Conservation (phyloP, 106 monocot genomes). For the Chionographis japonica region DNA sequence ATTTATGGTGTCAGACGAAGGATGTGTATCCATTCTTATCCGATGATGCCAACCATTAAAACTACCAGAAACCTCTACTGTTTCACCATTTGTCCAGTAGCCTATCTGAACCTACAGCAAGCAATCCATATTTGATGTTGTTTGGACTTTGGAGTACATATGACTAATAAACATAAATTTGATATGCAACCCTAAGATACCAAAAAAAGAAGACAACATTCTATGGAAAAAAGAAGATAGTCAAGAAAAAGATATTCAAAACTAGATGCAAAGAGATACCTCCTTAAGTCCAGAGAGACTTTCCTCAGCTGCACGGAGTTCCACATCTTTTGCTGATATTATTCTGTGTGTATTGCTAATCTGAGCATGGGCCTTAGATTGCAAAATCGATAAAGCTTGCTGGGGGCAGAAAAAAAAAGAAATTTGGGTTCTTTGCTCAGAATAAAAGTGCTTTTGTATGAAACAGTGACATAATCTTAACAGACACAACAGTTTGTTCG, state of each 20-base stretch:
- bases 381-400: constrained; percentile 42
- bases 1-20: constrained; percentile 22
- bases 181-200: no score
- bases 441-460: not conserved
- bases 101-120: constrained; percentile 54
- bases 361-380: constrained; percentile 36
- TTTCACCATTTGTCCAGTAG: constrained; percentile 50
- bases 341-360: constrained; percentile 31
- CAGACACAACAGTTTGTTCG: no score
- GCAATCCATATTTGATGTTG: not conserved
- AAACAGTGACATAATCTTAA: no score
- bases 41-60: constrained; percentile 84
- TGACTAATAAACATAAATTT: not conserved
- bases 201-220: not conserved
- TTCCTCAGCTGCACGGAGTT: constrained; percentile 42
- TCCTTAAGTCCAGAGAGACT: constrained; percentile 55
- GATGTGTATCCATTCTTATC: constrained; percentile 57
- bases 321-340: constrained; percentile 39
- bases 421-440: no score
- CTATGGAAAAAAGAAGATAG: not conserved
- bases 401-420: constrained; percentile 18
- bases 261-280: constrained; percentile 20
- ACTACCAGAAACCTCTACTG: constrained; percentile 78
- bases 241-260: not conserved
- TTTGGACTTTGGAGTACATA: not conserved